Percentiles rank a stretch among this genome's conserved stretches.
phyloP scores from a whole-genome alignment of 2,329 filamentous ascomycete genomes.

The Penicillium sp. region DNA sequence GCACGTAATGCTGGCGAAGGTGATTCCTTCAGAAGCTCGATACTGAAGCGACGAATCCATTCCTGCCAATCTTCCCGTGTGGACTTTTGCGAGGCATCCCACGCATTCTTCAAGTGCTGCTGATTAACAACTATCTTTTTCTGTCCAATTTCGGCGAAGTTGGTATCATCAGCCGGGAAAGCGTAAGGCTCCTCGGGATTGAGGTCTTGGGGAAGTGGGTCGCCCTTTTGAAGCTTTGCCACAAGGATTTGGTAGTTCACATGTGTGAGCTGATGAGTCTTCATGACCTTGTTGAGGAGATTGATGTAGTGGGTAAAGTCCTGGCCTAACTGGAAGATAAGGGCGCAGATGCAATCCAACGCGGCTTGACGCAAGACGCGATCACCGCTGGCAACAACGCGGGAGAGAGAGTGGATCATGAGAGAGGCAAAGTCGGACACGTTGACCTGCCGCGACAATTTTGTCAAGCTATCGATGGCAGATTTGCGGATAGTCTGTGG shows the following conservation, averaged over 20 bases:
- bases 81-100: slow-evolving; percentile 95
- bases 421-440: slow-evolving; percentile 95
- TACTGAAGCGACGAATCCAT: slow-evolving; percentile 96
- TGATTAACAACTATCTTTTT: slow-evolving; percentile 98
- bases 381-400: slow-evolving; percentile 76
- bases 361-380: slow-evolving; percentile 75
- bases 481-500: slow-evolving; percentile 77
- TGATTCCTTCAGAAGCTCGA: slow-evolving; percentile 90
- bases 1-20: slow-evolving; percentile 93
- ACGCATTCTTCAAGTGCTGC: slow-evolving; percentile 93
- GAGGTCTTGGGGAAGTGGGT: slow-evolving; percentile 91
- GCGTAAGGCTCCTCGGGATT: slow-evolving; percentile 82
- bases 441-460: slow-evolving; percentile 93
- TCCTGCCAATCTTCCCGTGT: slow-evolving; percentile 99
- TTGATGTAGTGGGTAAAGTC: slow-evolving; percentile 95
- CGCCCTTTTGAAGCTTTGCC: slow-evolving; percentile 89
- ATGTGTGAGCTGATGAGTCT: slow-evolving; percentile 78
- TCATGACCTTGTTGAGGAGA: slow-evolving; percentile 85
- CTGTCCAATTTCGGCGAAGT: slow-evolving; percentile 78
- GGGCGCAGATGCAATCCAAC: slow-evolving; percentile 88
- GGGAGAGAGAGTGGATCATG: slow-evolving; percentile 89
- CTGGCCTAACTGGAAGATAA: slow-evolving; percentile 93
- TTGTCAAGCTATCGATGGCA: slow-evolving; percentile 92
- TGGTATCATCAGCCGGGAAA: slow-evolving; percentile 75
- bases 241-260: slow-evolving; percentile 91